Base-by-base conservation (phyloP, 768 basidiomycete genomes). In the Suillus bovinus region DNA sequence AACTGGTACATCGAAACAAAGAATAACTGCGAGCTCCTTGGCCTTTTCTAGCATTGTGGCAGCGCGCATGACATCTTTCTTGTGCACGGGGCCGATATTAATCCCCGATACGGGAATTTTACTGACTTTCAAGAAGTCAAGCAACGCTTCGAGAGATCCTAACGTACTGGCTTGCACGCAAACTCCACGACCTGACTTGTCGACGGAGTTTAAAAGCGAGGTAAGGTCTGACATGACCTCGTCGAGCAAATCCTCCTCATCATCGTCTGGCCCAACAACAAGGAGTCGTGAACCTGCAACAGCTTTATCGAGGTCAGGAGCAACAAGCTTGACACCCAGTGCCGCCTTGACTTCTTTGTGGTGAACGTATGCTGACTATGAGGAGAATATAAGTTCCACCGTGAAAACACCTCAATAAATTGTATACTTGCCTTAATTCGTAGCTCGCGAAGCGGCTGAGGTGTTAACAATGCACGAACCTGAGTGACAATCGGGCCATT, bases 41-140 rank as follows among this genome's bases (percentile, higher is more conserved):
- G 94, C 94, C 73, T 89, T 93, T 78, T 99, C 96, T 71, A 99
- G 77, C 96, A 98, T 98, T 5, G 90, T 91, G 39, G 91, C 89
- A 46, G 91, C 80, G 57, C 94, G 90, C 88, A 95, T 96, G 64
- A 99, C 82, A 70, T 98, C 95, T 74, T 87, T 93, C 80, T 94
- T 96, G 80, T 94, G 90, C 17, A 99, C 92, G 9, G 96, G 96
- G 13, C 97, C 97, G 64, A 99, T 97, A 76, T 96, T 96, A 78
- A 99, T 96, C 20, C 93, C 93, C 11, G 93, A 93, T 3, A 99
- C 96, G 1, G 97, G 96, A 66, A 99, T 99, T 79, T 99, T 96
- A 84, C 91, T 94, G 59, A 80, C 79, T 77, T 92, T 91, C 72
- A 99, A 81, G 88, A 99, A 99, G 68, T 98, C 96, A 55, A 99